Evolutionary conservation across 23 red algal genomes (phyloP).

Genomic region (Agarophyton chilense): DNA sequence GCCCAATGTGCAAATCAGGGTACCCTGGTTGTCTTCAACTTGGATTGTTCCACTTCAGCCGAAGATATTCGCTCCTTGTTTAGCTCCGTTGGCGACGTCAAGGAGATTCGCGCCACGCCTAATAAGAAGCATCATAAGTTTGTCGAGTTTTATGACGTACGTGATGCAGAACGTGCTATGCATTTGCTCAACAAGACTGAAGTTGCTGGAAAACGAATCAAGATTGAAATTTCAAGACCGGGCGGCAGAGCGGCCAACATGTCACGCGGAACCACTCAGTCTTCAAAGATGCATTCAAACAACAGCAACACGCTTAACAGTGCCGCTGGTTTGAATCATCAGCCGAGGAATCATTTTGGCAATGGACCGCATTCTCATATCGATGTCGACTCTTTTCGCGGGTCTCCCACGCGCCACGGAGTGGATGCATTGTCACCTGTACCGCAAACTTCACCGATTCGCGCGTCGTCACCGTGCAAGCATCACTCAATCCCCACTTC

Average conservation of each 20-base stretch:
- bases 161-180: slow-evolving; percentile 82
- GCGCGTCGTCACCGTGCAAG: neutral
- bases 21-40: slow-evolving; percentile 87
- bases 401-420: neutral
- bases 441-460: neutral
- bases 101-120: slow-evolving; percentile 86
- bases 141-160: slow-evolving; percentile 88
- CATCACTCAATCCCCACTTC: neutral
- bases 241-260: slow-evolving; percentile 47
- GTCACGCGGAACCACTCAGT: neutral
- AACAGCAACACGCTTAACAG: slow-evolving; percentile 3
- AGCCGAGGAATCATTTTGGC: neutral
- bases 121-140: slow-evolving; percentile 80
- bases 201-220: slow-evolving; percentile 75
- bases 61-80: slow-evolving; percentile 79
- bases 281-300: slow-evolving; percentile 22
- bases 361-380: neutral
- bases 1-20: slow-evolving; percentile 62
- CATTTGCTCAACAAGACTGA: slow-evolving; percentile 77
- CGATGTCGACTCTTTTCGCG: neutral
- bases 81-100: slow-evolving; percentile 71
- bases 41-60: slow-evolving; percentile 61
- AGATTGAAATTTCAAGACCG: slow-evolving; percentile 72
- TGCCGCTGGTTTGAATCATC: neutral
- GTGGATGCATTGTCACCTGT: neutral